A percentile compares a stretch with the other conserved stretches of the same genome.
These are phyloP conservation scores for Lumnitzera littorea DNA, from an alignment of 345 rosid species.

Conservation along the genomic window DNA sequence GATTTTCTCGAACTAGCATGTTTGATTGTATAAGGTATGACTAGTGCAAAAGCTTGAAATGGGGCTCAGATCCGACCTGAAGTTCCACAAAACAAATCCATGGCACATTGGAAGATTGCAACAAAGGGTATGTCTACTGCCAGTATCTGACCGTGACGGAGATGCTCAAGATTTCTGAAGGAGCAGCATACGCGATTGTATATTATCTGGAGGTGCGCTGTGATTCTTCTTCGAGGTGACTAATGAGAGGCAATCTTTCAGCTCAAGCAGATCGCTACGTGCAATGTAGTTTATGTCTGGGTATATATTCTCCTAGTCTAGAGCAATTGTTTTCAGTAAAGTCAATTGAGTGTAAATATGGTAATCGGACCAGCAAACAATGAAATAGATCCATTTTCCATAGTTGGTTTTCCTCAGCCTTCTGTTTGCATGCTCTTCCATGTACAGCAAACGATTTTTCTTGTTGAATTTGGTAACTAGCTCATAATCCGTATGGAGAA, in stretches of 20 bases:
- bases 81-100: neutral
- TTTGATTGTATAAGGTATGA: neutral
- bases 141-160: slow-evolving; percentile 34
- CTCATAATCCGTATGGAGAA: too few species aligned
- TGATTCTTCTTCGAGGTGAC: slow-evolving; percentile 48
- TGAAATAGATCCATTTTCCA: too few species aligned
- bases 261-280: neutral
- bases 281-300: neutral
- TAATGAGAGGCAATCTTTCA: slow-evolving; percentile 8
- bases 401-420: too few species aligned
- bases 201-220: slow-evolving; percentile 72
- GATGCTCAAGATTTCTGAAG: slow-evolving; percentile 42
- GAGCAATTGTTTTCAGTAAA: too few species aligned
- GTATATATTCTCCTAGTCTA: neutral
- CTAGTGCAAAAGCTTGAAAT: neutral
- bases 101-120: slow-evolving; percentile 16
- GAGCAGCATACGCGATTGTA: slow-evolving; percentile 63
- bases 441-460: too few species aligned
- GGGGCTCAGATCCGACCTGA: neutral
- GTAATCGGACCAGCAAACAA: too few species aligned
- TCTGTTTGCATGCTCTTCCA: too few species aligned
- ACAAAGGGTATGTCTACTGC: slow-evolving; percentile 7
- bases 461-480: too few species aligned
- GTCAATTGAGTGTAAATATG: too few species aligned
- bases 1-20: too few species aligned